These are phyloP conservation scores for Polymyxa betae DNA, from an alignment of 208 protist species.

Conservation along the genomic window DNA sequence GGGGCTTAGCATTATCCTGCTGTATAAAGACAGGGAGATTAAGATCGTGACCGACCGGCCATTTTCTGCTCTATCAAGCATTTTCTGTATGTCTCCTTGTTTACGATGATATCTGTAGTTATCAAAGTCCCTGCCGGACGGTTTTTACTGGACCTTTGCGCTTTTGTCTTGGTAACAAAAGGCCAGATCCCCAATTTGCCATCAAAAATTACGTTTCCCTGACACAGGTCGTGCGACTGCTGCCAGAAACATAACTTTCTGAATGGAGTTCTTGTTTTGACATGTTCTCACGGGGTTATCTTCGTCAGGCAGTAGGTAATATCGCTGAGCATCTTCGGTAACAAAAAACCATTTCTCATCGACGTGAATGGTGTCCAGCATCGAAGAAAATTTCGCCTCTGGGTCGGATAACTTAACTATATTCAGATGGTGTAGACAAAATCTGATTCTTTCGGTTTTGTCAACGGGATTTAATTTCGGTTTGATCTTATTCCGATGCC, in stretches of 20 bases:
- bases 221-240: neutral
- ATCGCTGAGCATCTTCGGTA: neutral
- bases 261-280: neutral
- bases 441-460: neutral
- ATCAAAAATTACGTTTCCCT: neutral
- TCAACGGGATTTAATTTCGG: neutral
- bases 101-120: too few relatives aligned
- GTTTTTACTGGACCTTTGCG: neutral
- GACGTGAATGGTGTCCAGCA: neutral
- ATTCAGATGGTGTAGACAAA: neutral
- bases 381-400: neutral
- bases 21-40: neutral
- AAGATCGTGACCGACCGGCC: too few relatives aligned
- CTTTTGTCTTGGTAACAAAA: neutral
- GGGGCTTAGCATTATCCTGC: neutral
- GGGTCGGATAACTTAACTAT: neutral
- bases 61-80: neutral
- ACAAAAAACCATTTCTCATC: slow-evolving; percentile 51
- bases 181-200: neutral
- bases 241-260: slow-evolving; percentile 12
- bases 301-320: slow-evolving; percentile 16
- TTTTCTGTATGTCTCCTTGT: neutral
- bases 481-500: neutral
- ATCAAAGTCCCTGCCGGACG: neutral
- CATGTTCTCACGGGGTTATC: neutral